Conservation (phyloP, 2,329 filamentous ascomycete genomes). For the Xylariaceae sp. region DNA sequence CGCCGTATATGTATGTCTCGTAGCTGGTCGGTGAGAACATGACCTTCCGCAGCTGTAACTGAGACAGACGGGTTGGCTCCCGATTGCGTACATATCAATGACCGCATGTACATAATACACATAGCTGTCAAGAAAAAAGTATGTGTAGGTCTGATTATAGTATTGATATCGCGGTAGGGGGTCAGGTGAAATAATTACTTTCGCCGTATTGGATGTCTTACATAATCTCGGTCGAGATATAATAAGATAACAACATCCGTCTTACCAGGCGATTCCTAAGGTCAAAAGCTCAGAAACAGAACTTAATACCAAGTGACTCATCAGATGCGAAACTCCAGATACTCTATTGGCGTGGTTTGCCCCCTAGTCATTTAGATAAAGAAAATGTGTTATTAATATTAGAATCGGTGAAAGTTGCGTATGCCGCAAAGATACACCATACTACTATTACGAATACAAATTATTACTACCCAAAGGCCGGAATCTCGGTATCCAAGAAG, state of each 20-base stretch:
- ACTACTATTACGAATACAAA: slow-evolving; percentile 29
- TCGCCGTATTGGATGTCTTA: no score
- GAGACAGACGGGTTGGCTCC: no score
- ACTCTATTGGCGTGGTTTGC: background rate
- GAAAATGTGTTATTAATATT: background rate
- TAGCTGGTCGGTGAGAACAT: no score
- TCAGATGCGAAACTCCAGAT: background rate
- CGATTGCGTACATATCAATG: no score
- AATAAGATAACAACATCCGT: slow-evolving; percentile 4
- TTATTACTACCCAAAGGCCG: slow-evolving; percentile 33
- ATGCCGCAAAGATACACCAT: background rate
- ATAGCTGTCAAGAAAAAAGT: no score
- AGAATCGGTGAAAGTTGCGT: background rate
- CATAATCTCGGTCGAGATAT: no score
- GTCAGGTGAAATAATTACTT: no score
- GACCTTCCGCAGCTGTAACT: no score
- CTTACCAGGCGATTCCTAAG: slow-evolving; percentile 8
- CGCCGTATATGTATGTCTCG: no score
- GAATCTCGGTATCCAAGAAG: slow-evolving; percentile 22
- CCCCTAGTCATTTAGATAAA: background rate
- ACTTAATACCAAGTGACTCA: background rate
- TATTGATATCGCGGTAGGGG: no score
- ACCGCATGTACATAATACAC: no score
- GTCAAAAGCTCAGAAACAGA: background rate
- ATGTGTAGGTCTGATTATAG: no score